Conservation (phyloP, 345 rosid genomes). For the Nasturtium officinale region DNA sequence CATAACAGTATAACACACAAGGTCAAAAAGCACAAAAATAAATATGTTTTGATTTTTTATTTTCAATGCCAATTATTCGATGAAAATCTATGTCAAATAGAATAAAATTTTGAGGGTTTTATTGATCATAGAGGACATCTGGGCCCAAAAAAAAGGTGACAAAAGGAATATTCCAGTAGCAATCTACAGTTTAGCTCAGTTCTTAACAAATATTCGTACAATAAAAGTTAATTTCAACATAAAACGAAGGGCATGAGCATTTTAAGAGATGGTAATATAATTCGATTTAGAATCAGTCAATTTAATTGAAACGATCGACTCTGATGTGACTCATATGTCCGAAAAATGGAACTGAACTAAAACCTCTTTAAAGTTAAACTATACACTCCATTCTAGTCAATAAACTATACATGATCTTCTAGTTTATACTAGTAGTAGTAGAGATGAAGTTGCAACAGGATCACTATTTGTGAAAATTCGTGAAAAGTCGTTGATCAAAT, state of each 20-base stretch:
- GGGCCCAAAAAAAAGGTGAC: no score
- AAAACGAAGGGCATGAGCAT: neutral
- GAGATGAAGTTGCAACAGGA: neutral
- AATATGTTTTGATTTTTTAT: no score
- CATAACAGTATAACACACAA: neutral
- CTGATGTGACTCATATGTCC: neutral
- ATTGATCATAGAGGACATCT: no score
- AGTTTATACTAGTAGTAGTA: neutral
- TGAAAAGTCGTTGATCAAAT: constrained; percentile 24
- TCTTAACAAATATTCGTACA: neutral
- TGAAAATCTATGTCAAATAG: no score
- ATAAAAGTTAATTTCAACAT: neutral
- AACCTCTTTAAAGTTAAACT: neutral
- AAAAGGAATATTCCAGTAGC: no score
- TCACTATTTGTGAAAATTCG: neutral
- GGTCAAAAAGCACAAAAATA: no score
- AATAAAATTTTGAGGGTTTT: no score
- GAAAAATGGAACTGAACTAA: neutral
- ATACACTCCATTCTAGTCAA: constrained; percentile 2
- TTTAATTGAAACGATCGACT: neutral
- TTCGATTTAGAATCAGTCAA: neutral
- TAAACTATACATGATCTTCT: neutral
- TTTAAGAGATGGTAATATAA: neutral
- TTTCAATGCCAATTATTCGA: no score
- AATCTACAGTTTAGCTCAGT: no score